Evolutionary conservation across 2,329 filamentous ascomycete genomes (phyloP).

Genomic region (Epichloe sibirici): DNA sequence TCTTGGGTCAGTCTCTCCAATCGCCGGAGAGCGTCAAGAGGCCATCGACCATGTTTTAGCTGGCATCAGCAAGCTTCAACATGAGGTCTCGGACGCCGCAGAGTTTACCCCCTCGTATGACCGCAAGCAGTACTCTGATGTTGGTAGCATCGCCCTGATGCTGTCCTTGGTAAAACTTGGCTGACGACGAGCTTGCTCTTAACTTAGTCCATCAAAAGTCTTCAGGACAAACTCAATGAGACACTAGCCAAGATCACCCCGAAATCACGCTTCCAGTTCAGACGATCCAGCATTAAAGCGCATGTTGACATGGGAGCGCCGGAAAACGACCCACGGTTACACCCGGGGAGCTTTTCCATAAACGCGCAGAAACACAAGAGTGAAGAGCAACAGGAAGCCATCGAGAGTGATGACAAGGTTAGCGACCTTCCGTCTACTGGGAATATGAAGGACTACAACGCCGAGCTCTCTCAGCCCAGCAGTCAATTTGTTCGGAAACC

Average conservation of each 20-base stretch:
- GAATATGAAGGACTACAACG: slow-evolving; percentile 42
- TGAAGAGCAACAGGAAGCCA: slow-evolving; percentile 7
- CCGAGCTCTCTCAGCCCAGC: slow-evolving; percentile 34
- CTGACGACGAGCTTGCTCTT: background rate
- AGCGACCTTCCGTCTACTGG: slow-evolving; percentile 22
- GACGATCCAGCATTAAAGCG: slow-evolving; percentile 16
- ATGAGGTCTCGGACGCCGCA: slow-evolving; percentile 73
- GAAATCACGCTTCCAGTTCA: slow-evolving; percentile 77
- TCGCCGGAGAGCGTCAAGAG: slow-evolving; percentile 64
- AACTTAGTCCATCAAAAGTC: slow-evolving; percentile 58
- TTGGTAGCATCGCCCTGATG: slow-evolving; percentile 22
- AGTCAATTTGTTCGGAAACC: slow-evolving; percentile 40
- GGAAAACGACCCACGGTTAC: slow-evolving; percentile 31
- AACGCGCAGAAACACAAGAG: slow-evolving; percentile 12
- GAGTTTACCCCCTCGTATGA: slow-evolving; percentile 81
- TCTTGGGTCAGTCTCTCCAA: slow-evolving; percentile 47
- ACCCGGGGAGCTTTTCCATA: slow-evolving; percentile 22
- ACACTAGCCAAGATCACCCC: slow-evolving; percentile 57
- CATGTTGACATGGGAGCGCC: slow-evolving; percentile 31
- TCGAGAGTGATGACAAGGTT: slow-evolving; percentile 22
- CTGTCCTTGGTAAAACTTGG: background rate
- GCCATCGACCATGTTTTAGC: slow-evolving; percentile 71
- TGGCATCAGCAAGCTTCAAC: slow-evolving; percentile 67
- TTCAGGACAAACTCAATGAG: slow-evolving; percentile 67
- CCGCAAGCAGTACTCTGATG: slow-evolving; percentile 73